Evolutionary conservation across 495 filamentous ascomycete species (phyloP), one percentile per base, ranked within the genome.

Genomic region (Aspergillus cristatus): DNA sequence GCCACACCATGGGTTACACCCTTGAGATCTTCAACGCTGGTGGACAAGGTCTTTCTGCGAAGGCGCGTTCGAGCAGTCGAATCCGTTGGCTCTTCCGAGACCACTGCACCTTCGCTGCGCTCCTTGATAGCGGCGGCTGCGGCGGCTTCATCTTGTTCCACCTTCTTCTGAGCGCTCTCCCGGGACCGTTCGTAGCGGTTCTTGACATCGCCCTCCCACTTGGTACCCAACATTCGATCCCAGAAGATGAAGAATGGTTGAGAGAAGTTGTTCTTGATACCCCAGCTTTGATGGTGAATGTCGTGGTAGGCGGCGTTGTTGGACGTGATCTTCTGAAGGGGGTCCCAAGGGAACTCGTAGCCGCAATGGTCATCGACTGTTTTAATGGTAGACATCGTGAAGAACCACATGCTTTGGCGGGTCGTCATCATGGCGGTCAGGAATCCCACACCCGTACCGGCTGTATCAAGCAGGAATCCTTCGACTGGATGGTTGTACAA

Each of bases 221-320:
- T 56, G 13, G 70, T 73, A 14, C 53, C 51, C 12, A 72, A 52
- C 4, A 72, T 41, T 18, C 65, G 60, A 38, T 73, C 70, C 68
- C 70, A 73, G 50, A 73, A 67, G 35, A 52, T 68, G 37, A 69
- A 70, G 50, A 71, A 72, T 12, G 68, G 69, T 37, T 72, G 69
- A 1, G 69, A 71, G 46, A 70, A 72, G 42, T 72, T 72, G 26
- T 56, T 70, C 48, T 72, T 96, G 68, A 98, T 94, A 33, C 91
- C 91, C 91, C 90, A 98, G 65, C 85, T 94, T 65, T 98, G 91
- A 62, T 98, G 91, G 58, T 98, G 91, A 36, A 98, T 85, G 56
- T 98, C 91, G 58, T 98, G 91, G 60, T 94, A 98, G 14, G 76
- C 80, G 14, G 91, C 85, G 47, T 96, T 95, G 67, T 98, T 95